Conservation (phyloP, 257 asterid species). For the Scutellaria barbata region DNA sequence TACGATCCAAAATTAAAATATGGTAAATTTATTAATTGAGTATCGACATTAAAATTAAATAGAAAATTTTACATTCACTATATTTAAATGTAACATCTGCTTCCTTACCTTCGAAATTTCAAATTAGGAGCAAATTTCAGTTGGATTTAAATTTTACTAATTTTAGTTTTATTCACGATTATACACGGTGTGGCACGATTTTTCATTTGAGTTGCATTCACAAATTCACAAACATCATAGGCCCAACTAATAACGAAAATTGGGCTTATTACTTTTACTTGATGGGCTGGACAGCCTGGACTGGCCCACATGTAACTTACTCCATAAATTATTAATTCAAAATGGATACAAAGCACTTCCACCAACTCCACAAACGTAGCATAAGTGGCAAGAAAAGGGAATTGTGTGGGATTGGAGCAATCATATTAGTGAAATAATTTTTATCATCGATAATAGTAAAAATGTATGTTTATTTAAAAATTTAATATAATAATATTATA, state of each 20-base stretch:
- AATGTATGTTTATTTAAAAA: too few relatives aligned
- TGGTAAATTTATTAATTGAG: too few relatives aligned
- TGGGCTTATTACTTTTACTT: neutral
- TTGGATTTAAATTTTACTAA: too few relatives aligned
- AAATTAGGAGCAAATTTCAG: too few relatives aligned
- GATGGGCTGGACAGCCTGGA: neutral
- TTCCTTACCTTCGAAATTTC: too few relatives aligned
- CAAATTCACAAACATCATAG: neutral
- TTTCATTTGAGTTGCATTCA: neutral
- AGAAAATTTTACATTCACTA: neutral
- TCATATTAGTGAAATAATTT: too few relatives aligned
- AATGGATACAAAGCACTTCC: neutral
- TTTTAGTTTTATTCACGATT: too few relatives aligned
- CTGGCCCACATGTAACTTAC: neutral
- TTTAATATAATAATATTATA: too few relatives aligned
- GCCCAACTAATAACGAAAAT: neutral
- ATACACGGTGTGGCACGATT: neutral
- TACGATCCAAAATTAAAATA: neutral
- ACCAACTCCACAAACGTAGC: constrained; percentile 10
- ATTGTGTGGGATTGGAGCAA: too few relatives aligned
- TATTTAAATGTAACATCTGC: too few relatives aligned
- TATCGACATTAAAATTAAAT: neutral
- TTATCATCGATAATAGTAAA: too few relatives aligned
- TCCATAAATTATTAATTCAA: neutral
- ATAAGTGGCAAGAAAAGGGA: too few relatives aligned